Conservation (phyloP, 768 basidiomycete genomes). For the Phanerodontia chrysosporium region DNA sequence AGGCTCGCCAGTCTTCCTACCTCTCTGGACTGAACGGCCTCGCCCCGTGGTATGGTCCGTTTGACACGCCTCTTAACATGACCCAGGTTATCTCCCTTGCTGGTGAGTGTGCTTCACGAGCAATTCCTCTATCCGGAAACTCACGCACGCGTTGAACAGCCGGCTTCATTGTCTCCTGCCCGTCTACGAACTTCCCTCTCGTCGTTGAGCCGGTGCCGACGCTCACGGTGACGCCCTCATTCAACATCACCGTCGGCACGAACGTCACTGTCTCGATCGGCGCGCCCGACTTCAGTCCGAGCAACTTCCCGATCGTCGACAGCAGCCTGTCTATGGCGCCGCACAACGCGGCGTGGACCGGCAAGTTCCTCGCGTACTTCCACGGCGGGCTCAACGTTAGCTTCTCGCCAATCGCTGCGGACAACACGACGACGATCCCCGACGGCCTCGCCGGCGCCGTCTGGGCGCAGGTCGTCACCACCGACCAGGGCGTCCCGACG, state of each 20-base stretch:
- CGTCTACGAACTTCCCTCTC: constrained; percentile 41
- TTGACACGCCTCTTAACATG: constrained; percentile 31
- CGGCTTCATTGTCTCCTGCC: constrained; percentile 45
- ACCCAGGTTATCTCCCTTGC: constrained; percentile 45
- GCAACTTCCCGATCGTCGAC: constrained; percentile 8
- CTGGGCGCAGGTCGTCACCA: constrained; percentile 42
- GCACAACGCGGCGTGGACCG: background rate
- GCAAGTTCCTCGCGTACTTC: constrained; percentile 44
- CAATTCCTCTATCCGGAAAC: too few relatives aligned
- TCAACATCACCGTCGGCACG: constrained; percentile 25
- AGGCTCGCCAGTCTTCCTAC: constrained; percentile 51
- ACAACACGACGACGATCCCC: constrained; percentile 36
- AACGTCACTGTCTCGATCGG: constrained; percentile 22
- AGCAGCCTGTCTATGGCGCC: constrained; percentile 12
- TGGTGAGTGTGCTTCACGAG: constrained; percentile 22
- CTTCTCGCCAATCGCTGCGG: constrained; percentile 31
- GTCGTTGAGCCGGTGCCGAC: constrained; percentile 45
- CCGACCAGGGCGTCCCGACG: constrained; percentile 32
- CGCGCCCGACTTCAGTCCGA: constrained; percentile 1
- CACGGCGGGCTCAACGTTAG: constrained; percentile 38
- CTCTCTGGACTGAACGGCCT: constrained; percentile 35
- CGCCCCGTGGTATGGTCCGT: constrained; percentile 41
- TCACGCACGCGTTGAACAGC: too few relatives aligned
- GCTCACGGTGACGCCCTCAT: constrained; percentile 26
- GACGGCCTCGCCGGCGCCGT: constrained; percentile 41